phyloP scores from a whole-genome alignment of 2,329 filamentous ascomycete genomes.

The Colletotrichum sp. region DNA sequence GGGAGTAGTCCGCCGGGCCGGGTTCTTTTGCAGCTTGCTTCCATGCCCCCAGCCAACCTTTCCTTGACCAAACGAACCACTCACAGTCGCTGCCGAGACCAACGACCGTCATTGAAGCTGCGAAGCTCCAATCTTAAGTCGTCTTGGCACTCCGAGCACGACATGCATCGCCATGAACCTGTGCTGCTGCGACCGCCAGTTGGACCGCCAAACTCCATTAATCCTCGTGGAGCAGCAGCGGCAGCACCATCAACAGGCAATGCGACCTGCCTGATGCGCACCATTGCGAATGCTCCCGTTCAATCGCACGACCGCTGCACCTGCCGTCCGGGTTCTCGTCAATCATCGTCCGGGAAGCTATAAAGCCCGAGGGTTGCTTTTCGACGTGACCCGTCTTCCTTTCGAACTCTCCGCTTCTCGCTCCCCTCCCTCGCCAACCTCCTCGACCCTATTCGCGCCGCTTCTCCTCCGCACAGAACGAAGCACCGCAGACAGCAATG shows the following conservation, averaged over 20 bases:
- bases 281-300: background rate
- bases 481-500: background rate
- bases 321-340: background rate
- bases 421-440: background rate
- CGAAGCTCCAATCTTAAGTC: background rate
- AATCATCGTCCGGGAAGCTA: background rate
- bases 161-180: background rate
- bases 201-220: background rate
- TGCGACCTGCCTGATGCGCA: background rate
- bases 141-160: background rate
- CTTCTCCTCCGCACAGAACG: background rate
- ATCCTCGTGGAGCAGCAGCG: background rate
- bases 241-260: background rate
- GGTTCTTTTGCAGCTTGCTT: background rate
- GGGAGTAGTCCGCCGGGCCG: background rate
- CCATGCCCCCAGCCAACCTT: background rate
- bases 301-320: background rate
- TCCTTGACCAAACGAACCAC: background rate
- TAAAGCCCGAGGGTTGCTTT: background rate
- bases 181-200: background rate
- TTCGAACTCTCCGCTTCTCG: background rate
- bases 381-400: background rate
- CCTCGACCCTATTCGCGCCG: background rate
- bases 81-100: constrained; percentile 2
- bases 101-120: background rate